Conservation (phyloP, 116 monocot genomes). For the Trichopus zeylanicus region DNA sequence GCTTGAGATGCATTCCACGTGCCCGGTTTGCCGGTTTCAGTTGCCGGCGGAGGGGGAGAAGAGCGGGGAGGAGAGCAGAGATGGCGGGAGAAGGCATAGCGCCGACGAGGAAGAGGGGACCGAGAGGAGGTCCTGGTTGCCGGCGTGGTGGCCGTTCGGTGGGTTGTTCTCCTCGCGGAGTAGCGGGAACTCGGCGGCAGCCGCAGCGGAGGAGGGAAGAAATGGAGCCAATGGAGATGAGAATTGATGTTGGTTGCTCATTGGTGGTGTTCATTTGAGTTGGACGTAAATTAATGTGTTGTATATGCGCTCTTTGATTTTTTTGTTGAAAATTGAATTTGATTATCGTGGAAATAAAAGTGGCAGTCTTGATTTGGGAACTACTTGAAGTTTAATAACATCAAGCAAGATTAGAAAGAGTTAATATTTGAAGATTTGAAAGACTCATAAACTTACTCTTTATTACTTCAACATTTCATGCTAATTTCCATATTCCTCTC, state of each 20-base stretch:
- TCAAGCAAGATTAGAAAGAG: too few relatives aligned
- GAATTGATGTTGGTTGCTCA: not conserved
- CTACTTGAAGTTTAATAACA: too few relatives aligned
- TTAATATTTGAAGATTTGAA: too few relatives aligned
- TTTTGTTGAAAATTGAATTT: too few relatives aligned
- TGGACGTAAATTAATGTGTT: too few relatives aligned
- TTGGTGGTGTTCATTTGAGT: too few relatives aligned
- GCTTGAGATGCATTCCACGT: constrained; percentile 58
- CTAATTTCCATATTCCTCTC: too few relatives aligned
- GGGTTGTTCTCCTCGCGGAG: constrained; percentile 12
- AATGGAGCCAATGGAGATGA: not conserved
- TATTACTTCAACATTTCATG: too few relatives aligned
- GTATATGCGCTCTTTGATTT: too few relatives aligned
- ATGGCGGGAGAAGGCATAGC: not conserved
- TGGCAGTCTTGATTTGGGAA: too few relatives aligned
- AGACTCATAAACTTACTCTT: too few relatives aligned
- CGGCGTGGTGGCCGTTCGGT: constrained; percentile 1
- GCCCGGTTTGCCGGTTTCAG: constrained; percentile 69
- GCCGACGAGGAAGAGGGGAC: not conserved
- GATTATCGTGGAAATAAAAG: too few relatives aligned
- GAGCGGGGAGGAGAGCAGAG: constrained; percentile 1
- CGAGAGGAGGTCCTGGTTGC: constrained; percentile 10
- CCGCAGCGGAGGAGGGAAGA: not conserved
- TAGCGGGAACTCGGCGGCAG: not conserved
- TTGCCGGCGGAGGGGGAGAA: constrained; percentile 28